Evolutionary conservation across 257 asterid species (phyloP).

Genomic region (Hygrophila difformis): DNA sequence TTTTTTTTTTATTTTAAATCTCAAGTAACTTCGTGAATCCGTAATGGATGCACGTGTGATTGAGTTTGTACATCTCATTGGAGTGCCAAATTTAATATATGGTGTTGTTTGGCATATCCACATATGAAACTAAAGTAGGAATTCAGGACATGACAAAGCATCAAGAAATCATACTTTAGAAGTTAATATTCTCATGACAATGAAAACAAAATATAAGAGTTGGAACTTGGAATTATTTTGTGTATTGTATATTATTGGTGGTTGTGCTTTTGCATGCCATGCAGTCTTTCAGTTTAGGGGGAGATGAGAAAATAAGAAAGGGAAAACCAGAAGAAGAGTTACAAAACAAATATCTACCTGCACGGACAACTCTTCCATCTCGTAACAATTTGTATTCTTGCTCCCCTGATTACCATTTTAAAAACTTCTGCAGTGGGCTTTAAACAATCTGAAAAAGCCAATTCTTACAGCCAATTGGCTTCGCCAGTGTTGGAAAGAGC

Average conservation of each 20-base stretch:
- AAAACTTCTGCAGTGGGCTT: slow-evolving; percentile 66
- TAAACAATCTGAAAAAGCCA: slow-evolving; percentile 65
- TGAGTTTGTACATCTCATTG: background rate
- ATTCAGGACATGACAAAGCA: slow-evolving; percentile 6
- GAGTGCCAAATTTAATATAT: too few species aligned
- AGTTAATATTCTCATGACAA: background rate
- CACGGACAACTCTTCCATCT: slow-evolving; percentile 7
- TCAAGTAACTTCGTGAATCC: slow-evolving; percentile 6
- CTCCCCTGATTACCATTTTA: slow-evolving; percentile 14
- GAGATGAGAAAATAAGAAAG: background rate
- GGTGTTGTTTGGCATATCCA: slow-evolving; percentile 6
- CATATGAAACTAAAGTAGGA: slow-evolving; percentile 2
- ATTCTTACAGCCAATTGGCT: slow-evolving; percentile 77
- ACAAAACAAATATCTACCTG: slow-evolving; percentile 1
- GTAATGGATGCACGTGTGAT: background rate
- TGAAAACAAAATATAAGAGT: slow-evolving; percentile 6
- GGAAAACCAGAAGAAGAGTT: background rate
- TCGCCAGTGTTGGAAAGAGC: slow-evolving; percentile 97
- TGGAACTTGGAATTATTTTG: slow-evolving; percentile 4
- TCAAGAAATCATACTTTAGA: slow-evolving; percentile 5
- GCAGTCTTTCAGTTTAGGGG: slow-evolving; percentile 8
- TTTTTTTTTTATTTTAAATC: background rate
- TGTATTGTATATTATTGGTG: slow-evolving; percentile 5
- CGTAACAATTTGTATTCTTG: slow-evolving; percentile 16
- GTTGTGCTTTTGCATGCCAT: slow-evolving; percentile 10